Conservation (phyloP, 257 asterid genomes). For the Galeopsis tetrahit region DNA sequence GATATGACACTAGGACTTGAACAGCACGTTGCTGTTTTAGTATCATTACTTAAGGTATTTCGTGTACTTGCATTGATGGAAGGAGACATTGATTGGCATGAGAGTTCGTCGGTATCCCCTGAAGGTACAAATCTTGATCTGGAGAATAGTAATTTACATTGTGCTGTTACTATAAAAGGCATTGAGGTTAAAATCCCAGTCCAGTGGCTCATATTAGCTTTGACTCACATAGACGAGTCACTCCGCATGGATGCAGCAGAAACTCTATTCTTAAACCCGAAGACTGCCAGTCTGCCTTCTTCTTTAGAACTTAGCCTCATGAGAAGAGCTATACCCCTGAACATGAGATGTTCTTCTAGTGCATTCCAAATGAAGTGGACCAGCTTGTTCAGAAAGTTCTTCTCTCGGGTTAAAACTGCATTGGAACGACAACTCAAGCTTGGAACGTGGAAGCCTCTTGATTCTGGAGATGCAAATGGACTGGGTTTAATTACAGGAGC, state of each 20-base stretch:
- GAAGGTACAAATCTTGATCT: constrained; percentile 47
- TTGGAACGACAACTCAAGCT: constrained; percentile 81
- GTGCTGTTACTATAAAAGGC: constrained; percentile 67
- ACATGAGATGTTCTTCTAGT: constrained; percentile 95
- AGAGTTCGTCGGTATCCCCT: constrained; percentile 36
- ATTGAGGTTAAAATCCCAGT: constrained; percentile 70
- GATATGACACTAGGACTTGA: constrained; percentile 57
- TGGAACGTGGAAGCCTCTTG: constrained; percentile 74
- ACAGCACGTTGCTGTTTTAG: constrained; percentile 76
- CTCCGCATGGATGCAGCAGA: constrained; percentile 98
- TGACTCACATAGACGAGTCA: constrained; percentile 83
- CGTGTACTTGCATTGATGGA: constrained; percentile 84
- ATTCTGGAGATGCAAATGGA: constrained; percentile 42
- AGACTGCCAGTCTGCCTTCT: constrained; percentile 87
- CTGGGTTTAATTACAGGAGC: constrained; percentile 38
- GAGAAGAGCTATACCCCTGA: constrained; percentile 87
- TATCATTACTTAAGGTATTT: constrained; percentile 88
- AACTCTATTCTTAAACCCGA: constrained; percentile 85
- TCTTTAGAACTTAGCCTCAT: constrained; percentile 82
- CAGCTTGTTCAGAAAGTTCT: constrained; percentile 90
- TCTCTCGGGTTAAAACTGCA: constrained; percentile 87
- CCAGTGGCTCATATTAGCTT: constrained; percentile 79
- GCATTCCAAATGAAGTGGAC: constrained; percentile 98
- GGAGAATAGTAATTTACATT: constrained; percentile 45
- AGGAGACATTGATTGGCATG: constrained; percentile 92